Conservation (phyloP, 1,284 basidiomycete genomes). For the Kalmanozyma brasiliensis region DNA sequence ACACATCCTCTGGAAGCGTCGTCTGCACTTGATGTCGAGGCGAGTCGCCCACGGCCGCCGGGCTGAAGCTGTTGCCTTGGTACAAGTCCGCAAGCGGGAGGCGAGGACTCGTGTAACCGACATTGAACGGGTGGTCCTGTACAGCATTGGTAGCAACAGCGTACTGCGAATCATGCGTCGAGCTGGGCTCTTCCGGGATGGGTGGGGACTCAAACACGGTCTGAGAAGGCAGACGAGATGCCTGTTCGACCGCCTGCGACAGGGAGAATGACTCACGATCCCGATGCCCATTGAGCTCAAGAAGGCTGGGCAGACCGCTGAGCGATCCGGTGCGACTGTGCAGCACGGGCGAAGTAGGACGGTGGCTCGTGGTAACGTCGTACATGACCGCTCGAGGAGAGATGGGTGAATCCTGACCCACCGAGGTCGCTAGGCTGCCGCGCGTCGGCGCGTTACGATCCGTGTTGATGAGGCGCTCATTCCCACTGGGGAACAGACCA, state of each 20-base stretch:
- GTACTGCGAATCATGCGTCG: slow-evolving; percentile 12
- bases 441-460: slow-evolving; percentile 4
- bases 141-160: slow-evolving; percentile 5
- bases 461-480: slow-evolving; percentile 1
- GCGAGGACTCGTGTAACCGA: slow-evolving; percentile 25
- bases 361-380: slow-evolving; percentile 61
- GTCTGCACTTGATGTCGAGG: slow-evolving; percentile 22
- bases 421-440: slow-evolving; percentile 15
- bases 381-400: slow-evolving; percentile 58
- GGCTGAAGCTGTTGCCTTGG: slow-evolving; percentile 7
- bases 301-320: slow-evolving; percentile 49
- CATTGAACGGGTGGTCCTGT: slow-evolving; percentile 36
- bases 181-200: slow-evolving; percentile 17
- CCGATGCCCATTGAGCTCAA: slow-evolving; percentile 40
- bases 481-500: not conserved
- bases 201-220: slow-evolving; percentile 4
- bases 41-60: slow-evolving; percentile 10
- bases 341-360: slow-evolving; percentile 57
- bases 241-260: slow-evolving; percentile 45
- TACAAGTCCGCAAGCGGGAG: not conserved
- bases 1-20: slow-evolving; percentile 25
- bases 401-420: slow-evolving; percentile 20
- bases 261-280: slow-evolving; percentile 44
- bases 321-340: slow-evolving; percentile 37
- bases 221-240: slow-evolving; percentile 19